A percentile compares a stretch with the other conserved stretches of the same genome.
Evolutionary conservation across 169 alveolate genomes (phyloP).

Genomic region (Plasmodium billcollinsi): DNA sequence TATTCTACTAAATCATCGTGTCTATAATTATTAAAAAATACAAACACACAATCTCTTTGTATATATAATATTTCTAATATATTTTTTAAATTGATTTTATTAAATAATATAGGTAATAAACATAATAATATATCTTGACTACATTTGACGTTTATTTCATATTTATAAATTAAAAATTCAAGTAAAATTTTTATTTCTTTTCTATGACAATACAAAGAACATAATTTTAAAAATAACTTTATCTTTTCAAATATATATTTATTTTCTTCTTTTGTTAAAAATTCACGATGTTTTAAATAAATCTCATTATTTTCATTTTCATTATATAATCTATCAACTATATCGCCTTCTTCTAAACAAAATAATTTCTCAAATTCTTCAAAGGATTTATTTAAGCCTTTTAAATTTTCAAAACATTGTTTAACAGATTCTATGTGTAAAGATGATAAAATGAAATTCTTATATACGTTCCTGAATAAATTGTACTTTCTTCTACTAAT

Average conservation of each 20-base stretch:
- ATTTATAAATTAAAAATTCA: slow-evolving; percentile 67
- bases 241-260: slow-evolving; percentile 30
- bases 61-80: slow-evolving; percentile 62
- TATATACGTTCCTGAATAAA: slow-evolving; percentile 39
- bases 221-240: slow-evolving; percentile 44
- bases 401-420: slow-evolving; percentile 25
- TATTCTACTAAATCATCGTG: slow-evolving; percentile 6
- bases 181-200: slow-evolving; percentile 60
- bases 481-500: slow-evolving; percentile 57
- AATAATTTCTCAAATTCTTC: slow-evolving; percentile 22
- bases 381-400: slow-evolving; percentile 41
- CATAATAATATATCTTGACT: slow-evolving; percentile 45
- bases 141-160: slow-evolving; percentile 70
- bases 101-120: slow-evolving; percentile 35
- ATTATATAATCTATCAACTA: neutral
- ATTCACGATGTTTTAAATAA: slow-evolving; percentile 56
- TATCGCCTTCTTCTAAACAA: slow-evolving; percentile 43
- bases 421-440: slow-evolving; percentile 50
- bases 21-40: slow-evolving; percentile 48
- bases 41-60: slow-evolving; percentile 46
- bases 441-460: slow-evolving; percentile 27
- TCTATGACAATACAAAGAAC: slow-evolving; percentile 48
- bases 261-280: slow-evolving; percentile 68
- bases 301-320: slow-evolving; percentile 31
- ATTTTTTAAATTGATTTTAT: slow-evolving; percentile 15